Evolutionary conservation across 768 basidiomycete genomes (phyloP).

Genomic region (Erythrobasidium yunnanense): DNA sequence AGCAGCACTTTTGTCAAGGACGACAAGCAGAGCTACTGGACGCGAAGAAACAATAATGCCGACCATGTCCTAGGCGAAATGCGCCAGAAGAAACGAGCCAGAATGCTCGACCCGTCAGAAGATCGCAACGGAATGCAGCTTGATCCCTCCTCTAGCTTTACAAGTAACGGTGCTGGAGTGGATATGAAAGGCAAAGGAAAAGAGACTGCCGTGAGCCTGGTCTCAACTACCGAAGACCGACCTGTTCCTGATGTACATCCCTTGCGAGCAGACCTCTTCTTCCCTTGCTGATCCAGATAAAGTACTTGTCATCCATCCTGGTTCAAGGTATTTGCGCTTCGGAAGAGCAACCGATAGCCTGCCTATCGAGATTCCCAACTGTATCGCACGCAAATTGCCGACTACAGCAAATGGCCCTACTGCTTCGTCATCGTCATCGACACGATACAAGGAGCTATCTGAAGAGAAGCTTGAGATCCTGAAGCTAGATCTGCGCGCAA

Average conservation of each 20-base stretch:
- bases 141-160: too few relatives aligned
- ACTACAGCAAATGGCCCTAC: not conserved
- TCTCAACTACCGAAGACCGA: too few relatives aligned
- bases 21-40: conserved; percentile 10
- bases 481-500: conserved; percentile 41
- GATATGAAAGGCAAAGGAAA: not conserved
- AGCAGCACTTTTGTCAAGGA: conserved; percentile 12
- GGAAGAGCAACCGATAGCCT: conserved; percentile 33
- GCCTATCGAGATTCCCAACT: conserved; percentile 34
- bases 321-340: conserved; percentile 37
- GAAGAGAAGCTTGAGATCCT: conserved; percentile 57
- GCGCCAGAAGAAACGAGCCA: not conserved
- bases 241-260: too few relatives aligned
- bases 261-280: not conserved
- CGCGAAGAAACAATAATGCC: not conserved
- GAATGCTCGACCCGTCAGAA: too few relatives aligned
- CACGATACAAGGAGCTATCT: conserved; percentile 40
- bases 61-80: not conserved
- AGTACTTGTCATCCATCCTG: conserved; percentile 39
- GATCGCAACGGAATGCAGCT: too few relatives aligned
- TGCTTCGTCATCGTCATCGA: not conserved
- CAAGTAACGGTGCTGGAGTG: too few relatives aligned
- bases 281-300: conserved; percentile 27
- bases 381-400: conserved; percentile 34
- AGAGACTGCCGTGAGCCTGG: too few relatives aligned